phyloP scores from a whole-genome alignment of 2,329 filamentous ascomycete genomes.

The Calonectria hongkongensis region DNA sequence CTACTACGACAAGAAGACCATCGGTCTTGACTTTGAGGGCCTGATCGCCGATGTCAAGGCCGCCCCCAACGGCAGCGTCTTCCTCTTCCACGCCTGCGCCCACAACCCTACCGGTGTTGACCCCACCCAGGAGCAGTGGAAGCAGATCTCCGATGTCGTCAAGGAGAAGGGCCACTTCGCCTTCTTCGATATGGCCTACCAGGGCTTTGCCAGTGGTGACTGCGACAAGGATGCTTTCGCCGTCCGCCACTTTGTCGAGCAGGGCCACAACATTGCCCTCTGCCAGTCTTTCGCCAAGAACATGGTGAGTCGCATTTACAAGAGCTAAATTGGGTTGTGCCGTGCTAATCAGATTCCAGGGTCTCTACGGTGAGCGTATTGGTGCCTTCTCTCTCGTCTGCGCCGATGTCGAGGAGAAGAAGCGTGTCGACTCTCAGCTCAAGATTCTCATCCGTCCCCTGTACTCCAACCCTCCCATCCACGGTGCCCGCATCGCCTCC shows the following conservation, averaged over 20 bases:
- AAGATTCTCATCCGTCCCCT: conserved; percentile 98
- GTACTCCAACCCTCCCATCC: conserved; percentile 98
- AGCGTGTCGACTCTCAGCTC: conserved; percentile 96
- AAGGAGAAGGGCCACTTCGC: conserved; percentile 92
- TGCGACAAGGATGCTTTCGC: conserved; percentile 95
- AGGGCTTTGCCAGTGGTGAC: conserved; percentile 96
- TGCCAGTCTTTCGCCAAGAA: conserved; percentile 99
- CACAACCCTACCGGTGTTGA: conserved; percentile 99
- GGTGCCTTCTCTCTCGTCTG: conserved; percentile 96
- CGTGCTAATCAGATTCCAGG: conserved; percentile 67
- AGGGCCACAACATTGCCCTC: conserved; percentile 92
- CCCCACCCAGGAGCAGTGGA: conserved; percentile 94
- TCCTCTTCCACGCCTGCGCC: conserved; percentile 96
- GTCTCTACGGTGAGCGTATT: conserved; percentile 98
- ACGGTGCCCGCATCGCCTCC: conserved; percentile 95
- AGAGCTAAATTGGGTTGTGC: not conserved
- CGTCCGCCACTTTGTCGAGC: conserved; percentile 91
- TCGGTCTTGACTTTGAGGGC: conserved; percentile 97
- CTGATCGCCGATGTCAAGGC: conserved; percentile 92
- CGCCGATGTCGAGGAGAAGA: conserved; percentile 91
- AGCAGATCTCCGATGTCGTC: conserved; percentile 89
- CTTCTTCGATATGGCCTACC: conserved; percentile 99
- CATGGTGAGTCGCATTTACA: conserved; percentile 78
- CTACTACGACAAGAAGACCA: conserved; percentile 99
- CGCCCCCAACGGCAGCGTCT: conserved; percentile 89